phyloP scores from a whole-genome alignment of 139 green algal genomes.

The Chlorella ohadii region DNA sequence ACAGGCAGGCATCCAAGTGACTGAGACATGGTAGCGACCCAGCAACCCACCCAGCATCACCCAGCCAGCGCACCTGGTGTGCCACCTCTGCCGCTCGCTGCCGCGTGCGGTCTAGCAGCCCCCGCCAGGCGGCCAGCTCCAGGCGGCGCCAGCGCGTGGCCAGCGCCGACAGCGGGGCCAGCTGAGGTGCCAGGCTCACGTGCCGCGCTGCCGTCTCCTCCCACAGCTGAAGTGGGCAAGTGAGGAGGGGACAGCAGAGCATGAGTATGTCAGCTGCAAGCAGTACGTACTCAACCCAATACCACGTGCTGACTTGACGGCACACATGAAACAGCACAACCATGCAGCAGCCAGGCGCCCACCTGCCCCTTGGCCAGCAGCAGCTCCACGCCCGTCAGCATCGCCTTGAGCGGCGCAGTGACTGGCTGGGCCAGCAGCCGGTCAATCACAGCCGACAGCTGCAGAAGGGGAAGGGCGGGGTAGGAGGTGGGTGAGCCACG shows the following conservation, averaged over 20 bases:
- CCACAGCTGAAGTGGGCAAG: conserved; percentile 83
- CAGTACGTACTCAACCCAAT: too few relatives aligned
- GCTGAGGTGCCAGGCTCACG: conserved; percentile 80
- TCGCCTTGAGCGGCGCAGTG: conserved; percentile 78
- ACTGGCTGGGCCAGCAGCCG: conserved; percentile 82
- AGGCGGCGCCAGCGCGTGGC: conserved; percentile 89
- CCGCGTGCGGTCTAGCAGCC: conserved; percentile 61
- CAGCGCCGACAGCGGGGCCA: conserved; percentile 70
- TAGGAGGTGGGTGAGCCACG: neutral
- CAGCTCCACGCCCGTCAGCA: conserved; percentile 94
- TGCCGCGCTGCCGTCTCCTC: conserved; percentile 92
- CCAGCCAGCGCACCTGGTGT: conserved; percentile 21
- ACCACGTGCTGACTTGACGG: too few relatives aligned
- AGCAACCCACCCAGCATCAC: neutral
- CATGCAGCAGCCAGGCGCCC: neutral
- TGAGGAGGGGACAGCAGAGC: neutral
- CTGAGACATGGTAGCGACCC: too few relatives aligned
- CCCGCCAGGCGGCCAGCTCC: conserved; percentile 90
- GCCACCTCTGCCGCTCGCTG: neutral
- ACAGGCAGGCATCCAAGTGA: too few relatives aligned
- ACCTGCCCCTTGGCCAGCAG: conserved; percentile 83
- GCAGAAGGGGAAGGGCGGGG: neutral
- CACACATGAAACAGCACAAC: neutral
- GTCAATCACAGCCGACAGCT: conserved; percentile 83
- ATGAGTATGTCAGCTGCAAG: neutral